Conservation (phyloP, 1,284 basidiomycete species). For the Thecaphora thlaspeos region DNA sequence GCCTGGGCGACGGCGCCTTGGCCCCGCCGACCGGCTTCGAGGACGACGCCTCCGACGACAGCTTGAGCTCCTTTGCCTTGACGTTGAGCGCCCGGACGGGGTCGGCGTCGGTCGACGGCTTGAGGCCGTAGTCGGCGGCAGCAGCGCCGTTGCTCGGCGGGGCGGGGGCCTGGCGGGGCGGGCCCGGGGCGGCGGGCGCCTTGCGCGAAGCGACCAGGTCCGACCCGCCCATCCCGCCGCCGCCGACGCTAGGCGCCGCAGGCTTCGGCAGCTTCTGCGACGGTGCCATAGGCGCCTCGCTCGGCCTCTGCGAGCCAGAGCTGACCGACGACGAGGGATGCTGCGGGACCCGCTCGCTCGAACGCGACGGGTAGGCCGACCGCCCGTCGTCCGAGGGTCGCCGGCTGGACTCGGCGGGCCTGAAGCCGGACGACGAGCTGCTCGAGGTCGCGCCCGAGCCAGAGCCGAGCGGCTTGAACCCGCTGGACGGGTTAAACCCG, state of each 20-base stretch:
- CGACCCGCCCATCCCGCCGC: constrained; percentile 3
- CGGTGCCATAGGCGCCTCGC: neutral
- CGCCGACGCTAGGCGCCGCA: no score
- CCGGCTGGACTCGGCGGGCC: constrained; percentile 14
- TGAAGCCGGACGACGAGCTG: constrained; percentile 9
- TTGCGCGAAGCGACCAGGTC: constrained; percentile 47
- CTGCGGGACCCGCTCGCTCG: no score
- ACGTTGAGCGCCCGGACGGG: constrained; percentile 43
- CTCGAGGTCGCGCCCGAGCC: neutral
- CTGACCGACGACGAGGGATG: no score
- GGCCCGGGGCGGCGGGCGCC: constrained; percentile 43
- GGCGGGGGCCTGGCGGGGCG: neutral
- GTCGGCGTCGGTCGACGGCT: constrained; percentile 3
- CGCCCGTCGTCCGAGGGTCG: constrained; percentile 31
- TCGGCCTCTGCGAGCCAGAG: neutral
- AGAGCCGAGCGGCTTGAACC: neutral
- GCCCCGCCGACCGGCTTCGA: constrained; percentile 14
- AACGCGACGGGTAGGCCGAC: neutral
- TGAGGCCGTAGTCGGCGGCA: constrained; percentile 17
- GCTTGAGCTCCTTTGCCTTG: constrained; percentile 54
- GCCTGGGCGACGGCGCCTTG: constrained; percentile 59
- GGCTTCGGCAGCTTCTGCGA: neutral
- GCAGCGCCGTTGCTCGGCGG: constrained; percentile 9
- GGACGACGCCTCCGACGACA: constrained; percentile 5
- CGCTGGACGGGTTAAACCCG: neutral